Base-by-base conservation (phyloP, 306 rosid species). In the Lithocarpus polystachyus region DNA sequence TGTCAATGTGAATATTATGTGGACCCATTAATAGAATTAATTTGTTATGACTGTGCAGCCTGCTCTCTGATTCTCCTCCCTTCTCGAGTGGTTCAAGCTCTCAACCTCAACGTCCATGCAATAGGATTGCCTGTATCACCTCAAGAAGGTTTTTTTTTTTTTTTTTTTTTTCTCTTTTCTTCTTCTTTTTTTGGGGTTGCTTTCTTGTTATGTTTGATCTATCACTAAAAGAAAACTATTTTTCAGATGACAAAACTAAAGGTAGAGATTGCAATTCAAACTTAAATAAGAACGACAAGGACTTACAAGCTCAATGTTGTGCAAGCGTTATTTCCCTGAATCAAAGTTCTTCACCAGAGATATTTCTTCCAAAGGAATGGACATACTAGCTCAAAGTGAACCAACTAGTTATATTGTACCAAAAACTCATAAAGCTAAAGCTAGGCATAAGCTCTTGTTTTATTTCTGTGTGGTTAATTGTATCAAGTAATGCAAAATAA, bases 361-460 rank as follows among this genome's bases (percentile, higher is more conserved):
- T 87, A 72, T 91, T 83, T 82, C 96, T 93, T 80, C 98, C 98
- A 40, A 89, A 91, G 79, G 98, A 93, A 71, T 93, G 96, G 98
- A 91, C 92, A 31, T 93, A 90, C 69, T 92, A 87, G 43, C 61
- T 26, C 52, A 5, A 52, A 61, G 81, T 29, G 73, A 11, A 7
- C 23, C 19, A 40, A 40, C 45, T 8, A 40, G 45, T 40, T 40
- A 40, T 24, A n/a, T 45, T 70, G 33, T 43, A 70, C 56, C 55
- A 70, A 23, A 70, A 48, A 74, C 65, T 22, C 79, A 57, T 60
- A 83, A 75, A 79, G 71, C 48, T 28, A 26, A 71, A 79, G 72
- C 54, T 24, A 14, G 33, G 72, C 26, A 6, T 22, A 18, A 53
- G 35, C 19, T 26, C 37, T 35, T 45, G 10, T 48, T 35, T 57